Percentiles rank a stretch among this genome's conserved stretches.
Conservation (phyloP, 139 green algal species). For the Volvox reticuliferus region DNA sequence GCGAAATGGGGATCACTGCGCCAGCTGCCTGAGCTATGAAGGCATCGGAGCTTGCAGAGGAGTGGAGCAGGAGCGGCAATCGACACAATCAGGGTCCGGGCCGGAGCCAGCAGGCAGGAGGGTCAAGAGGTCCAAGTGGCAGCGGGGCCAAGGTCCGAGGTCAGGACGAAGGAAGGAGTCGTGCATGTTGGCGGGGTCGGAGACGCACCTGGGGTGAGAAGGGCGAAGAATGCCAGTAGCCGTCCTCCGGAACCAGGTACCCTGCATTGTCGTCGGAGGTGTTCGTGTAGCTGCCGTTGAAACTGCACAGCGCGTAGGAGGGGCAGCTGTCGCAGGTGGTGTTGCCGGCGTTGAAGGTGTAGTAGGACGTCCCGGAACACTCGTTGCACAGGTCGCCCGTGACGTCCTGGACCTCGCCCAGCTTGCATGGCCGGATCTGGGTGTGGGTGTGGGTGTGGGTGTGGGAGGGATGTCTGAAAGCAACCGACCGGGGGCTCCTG, state of each 20-base stretch:
- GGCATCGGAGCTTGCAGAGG: too few relatives aligned
- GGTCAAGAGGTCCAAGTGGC: too few relatives aligned
- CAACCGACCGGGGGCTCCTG: neutral
- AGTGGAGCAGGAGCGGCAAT: too few relatives aligned
- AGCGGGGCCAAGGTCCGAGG: too few relatives aligned
- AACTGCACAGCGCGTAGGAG: constrained; percentile 7
- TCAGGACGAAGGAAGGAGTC: too few relatives aligned
- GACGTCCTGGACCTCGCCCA: neutral
- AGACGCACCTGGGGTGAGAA: constrained; percentile 26
- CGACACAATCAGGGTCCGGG: too few relatives aligned
- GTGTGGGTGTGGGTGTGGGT: neutral
- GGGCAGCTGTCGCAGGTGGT: constrained; percentile 28
- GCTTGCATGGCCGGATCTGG: constrained; percentile 24
- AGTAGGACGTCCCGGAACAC: neutral
- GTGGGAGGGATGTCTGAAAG: neutral
- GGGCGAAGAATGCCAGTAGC: constrained; percentile 39
- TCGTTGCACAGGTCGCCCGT: neutral
- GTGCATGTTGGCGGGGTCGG: too few relatives aligned
- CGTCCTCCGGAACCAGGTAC: constrained; percentile 5
- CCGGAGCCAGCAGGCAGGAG: too few relatives aligned
- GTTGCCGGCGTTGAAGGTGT: constrained; percentile 10
- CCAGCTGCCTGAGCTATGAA: too few relatives aligned
- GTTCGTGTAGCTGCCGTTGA: too few relatives aligned
- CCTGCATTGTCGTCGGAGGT: neutral
- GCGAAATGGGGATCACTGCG: too few relatives aligned